These are phyloP conservation scores for Zymoseptoria crescenta DNA, from an alignment of 2,329 filamentous ascomycete species.

Conservation along the genomic window DNA sequence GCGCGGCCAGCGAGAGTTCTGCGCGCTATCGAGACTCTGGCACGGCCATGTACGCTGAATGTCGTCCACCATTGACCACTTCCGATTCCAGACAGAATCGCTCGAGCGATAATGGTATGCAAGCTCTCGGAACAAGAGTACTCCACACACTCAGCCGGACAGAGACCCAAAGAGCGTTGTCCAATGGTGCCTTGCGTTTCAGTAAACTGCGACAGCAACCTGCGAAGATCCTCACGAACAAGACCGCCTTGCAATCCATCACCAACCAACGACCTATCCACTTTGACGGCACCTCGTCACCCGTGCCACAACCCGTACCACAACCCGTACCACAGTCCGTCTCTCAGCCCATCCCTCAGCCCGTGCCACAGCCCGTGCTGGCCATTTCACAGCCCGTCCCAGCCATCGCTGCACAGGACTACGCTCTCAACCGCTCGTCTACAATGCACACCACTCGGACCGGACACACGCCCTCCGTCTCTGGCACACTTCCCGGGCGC, in stretches of 20 bases:
- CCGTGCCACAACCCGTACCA: background rate
- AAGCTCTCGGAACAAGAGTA: background rate
- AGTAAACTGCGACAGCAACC: background rate
- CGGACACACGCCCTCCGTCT: background rate
- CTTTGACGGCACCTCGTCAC: constrained; percentile 6
- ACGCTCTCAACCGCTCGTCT: background rate
- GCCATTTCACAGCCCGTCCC: background rate
- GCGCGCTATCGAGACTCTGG: constrained; percentile 22
- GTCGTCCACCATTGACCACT: background rate
- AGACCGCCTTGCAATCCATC: background rate
- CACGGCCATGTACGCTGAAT: constrained; percentile 16
- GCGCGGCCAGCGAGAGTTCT: constrained; percentile 15
- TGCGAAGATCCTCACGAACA: background rate
- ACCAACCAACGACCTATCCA: background rate
- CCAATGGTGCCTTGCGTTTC: constrained; percentile 11
- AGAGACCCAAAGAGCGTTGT: constrained; percentile 7
- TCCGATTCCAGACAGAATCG: background rate
- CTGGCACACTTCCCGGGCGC: constrained; percentile 6
- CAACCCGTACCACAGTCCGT: background rate
- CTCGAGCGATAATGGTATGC: background rate
- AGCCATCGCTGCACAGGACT: constrained; percentile 2
- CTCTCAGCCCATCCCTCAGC: background rate
- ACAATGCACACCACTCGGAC: background rate
- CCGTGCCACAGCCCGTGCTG: background rate
- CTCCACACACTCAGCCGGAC: background rate